Conservation (phyloP, 805 yeast species). For the Huiozyma naganishii region DNA sequence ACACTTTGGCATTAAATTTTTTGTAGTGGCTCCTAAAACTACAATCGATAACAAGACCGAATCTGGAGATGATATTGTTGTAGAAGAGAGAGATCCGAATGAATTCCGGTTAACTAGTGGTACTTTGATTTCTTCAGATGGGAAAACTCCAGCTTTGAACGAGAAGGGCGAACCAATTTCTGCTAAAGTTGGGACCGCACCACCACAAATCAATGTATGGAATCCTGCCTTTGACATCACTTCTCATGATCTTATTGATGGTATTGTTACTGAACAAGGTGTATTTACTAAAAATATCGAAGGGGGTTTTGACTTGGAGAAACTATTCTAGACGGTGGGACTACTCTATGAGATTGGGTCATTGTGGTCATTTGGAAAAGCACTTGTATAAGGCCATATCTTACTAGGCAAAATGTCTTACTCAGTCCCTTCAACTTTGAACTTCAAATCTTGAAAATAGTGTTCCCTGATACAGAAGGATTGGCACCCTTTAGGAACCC, state of each 20-base stretch:
- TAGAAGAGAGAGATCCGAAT: conserved; percentile 75
- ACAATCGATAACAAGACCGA: conserved; percentile 65
- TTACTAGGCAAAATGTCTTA: no score
- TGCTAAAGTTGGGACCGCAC: conserved; percentile 66
- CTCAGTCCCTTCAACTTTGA: no score
- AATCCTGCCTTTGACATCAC: conserved; percentile 96
- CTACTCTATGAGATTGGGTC: neutral
- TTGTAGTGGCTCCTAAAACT: conserved; percentile 92
- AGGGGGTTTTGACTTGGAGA: conserved; percentile 41
- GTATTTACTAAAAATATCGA: conserved; percentile 38
- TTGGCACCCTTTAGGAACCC: no score
- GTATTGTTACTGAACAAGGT: conserved; percentile 77
- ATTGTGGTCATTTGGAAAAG: neutral
- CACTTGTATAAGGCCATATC: neutral
- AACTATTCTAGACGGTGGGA: conserved; percentile 10
- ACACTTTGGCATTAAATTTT: conserved; percentile 60
- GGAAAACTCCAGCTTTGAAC: conserved; percentile 19
- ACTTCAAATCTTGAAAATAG: no score
- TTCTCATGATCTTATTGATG: conserved; percentile 71
- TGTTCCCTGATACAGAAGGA: no score
- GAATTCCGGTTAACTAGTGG: conserved; percentile 78
- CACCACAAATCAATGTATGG: conserved; percentile 81
- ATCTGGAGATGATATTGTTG: conserved; percentile 64
- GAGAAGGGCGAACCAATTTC: conserved; percentile 24
- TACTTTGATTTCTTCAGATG: conserved; percentile 33